Base-by-base conservation (phyloP, 2,329 filamentous ascomycete genomes). In the Cladosporium velox region DNA sequence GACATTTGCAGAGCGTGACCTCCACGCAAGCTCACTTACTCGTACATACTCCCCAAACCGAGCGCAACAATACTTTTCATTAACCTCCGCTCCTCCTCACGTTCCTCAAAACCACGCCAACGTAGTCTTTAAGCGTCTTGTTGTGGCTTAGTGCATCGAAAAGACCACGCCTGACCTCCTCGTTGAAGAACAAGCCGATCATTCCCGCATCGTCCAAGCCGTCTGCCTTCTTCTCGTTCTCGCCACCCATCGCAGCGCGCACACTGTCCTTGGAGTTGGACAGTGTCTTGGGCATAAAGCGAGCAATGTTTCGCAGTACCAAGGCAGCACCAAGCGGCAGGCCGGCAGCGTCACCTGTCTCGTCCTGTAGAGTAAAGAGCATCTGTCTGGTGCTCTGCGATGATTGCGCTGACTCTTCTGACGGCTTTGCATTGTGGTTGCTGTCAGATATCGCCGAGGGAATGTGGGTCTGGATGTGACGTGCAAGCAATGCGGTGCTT, bases 301-400 rank as follows among this genome's bases (percentile, higher is more conserved):
- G 78, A 14, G 91, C 91, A 67, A 95, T 87, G 75, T 95, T 95
- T 34, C 91, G 86, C 55, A 95, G 83, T 41, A 95, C 90, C 32
- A 94, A 82, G 15, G 90, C 88, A 2, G 90, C 90, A 64, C 90
- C 91, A 7, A 94, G 83, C n/a, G 91, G 90, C 41, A 94, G 88
- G 5, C 91, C 91, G 0, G 89, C 90, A 2, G 91, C 89, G 73
- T 92, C 82, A 32, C 74, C 75, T 4, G 76, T 74, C 70, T 85
- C 83, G 68, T 85, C 83, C 15, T 78, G 77, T 0, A 79, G 76
- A n/a, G 83, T 83, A 60, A 82, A 81, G 70, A 64, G n/a, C 21
- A 57, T 32, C 18, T 64, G 51, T 2, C 51, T 64, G 35, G 34
- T 55, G n/a, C 51, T 52, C 15, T 8, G 41, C 14, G 24, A 11